phyloP scores from a whole-genome alignment of 176 grass and related monocot species.

The Zizania latifolia region DNA sequence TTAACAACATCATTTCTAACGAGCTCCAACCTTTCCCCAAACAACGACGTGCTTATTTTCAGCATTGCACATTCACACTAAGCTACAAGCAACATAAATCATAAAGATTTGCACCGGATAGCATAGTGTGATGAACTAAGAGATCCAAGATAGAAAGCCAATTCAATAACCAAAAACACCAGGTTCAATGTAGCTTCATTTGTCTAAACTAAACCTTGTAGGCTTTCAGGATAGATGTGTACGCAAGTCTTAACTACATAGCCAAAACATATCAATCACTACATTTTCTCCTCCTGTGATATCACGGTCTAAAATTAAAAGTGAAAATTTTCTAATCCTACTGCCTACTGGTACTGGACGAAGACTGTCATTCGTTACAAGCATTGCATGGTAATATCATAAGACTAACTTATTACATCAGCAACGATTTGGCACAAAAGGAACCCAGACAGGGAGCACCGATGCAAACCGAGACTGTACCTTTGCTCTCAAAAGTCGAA shows the following conservation, averaged over 20 bases:
- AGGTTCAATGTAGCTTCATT: neutral
- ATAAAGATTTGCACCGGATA: neutral
- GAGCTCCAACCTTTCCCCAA: neutral
- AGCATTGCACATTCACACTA: neutral
- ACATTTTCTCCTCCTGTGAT: neutral
- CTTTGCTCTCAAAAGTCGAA: conserved; percentile 65
- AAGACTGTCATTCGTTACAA: neutral
- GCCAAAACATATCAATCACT: neutral
- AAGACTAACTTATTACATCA: neutral
- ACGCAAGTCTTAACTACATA: neutral
- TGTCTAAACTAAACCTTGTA: no score
- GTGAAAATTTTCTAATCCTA: neutral
- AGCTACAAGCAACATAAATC: neutral
- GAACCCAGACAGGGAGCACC: neutral
- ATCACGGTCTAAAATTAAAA: neutral
- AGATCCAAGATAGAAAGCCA: neutral
- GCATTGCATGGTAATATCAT: neutral
- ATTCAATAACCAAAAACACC: neutral
- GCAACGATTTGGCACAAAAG: neutral
- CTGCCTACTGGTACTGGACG: no score
- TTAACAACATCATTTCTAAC: neutral
- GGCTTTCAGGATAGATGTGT: neutral
- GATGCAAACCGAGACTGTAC: conserved; percentile 20
- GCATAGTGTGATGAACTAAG: neutral
- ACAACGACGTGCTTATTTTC: neutral